Evolutionary conservation across 164 flowering plant genomes (phyloP), one percentile per base, ranked within the genome.

Genomic region (Stephania yunnanensis): DNA sequence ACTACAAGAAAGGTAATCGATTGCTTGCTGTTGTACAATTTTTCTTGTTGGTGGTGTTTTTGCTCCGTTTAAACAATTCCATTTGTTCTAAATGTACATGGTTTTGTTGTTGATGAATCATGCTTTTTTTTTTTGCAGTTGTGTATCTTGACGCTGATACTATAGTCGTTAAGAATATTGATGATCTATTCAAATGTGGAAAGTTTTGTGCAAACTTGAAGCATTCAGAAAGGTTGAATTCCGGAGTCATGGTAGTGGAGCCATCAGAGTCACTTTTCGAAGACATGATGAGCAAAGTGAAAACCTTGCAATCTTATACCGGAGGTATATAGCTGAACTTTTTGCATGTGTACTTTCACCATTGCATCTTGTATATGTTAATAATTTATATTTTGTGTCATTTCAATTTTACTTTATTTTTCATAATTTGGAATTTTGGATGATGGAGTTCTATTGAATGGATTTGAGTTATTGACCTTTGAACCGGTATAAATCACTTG

Each of bases 61-160:
- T 25, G 25, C 25, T 25, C 25, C 25, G 0, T 25, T 15, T 42
- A 15, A 69, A 69, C 10, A 44, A 69, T 36, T 19, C 45, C 25
- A 19, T 44, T 42, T 69, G 52, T 69, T 44, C 20, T 15, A 9
- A 42, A 4, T 69, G 48, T 69, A 46, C 44, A n/a, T 31, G 22
- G 4, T 69, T 11, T 44, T 45, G 53, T n/a, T 48, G 44, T 68
- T 68, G n/a, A 11, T 44, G 10, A 69, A 69, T 36, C n/a, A 42
- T 19, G 66, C 25, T 70, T 20, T 1, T 72, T 29, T 78, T 48
- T 81, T 82, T 72, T 77, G 85, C 90, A 95, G 99, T 95, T 82
- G 94, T 95, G 15, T 95, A 93, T 83, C 97, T 95, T 78, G 99
- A 95, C 84, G 99, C 98, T 11, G 99, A 95, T 82, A 95, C 99